phyloP scores from a whole-genome alignment of 2,329 filamentous ascomycete species.

The Colletotrichum destructivum region DNA sequence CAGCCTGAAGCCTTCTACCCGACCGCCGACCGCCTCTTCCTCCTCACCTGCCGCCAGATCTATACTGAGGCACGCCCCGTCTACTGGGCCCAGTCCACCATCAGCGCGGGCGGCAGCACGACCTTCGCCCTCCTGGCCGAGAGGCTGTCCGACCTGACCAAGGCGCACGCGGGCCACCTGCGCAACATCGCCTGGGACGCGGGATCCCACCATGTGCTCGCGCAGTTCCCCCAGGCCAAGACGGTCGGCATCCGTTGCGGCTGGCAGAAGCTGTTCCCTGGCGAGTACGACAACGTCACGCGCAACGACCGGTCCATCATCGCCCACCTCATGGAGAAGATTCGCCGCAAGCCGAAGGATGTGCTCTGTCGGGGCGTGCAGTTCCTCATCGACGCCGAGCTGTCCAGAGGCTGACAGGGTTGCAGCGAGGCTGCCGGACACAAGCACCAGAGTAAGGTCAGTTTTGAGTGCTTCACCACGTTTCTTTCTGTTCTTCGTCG shows the following conservation, averaged over 20 bases:
- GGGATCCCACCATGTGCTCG: not conserved
- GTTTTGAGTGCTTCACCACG: not conserved
- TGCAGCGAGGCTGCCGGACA: too few relatives aligned
- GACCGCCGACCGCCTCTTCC: not conserved
- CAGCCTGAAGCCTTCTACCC: not conserved
- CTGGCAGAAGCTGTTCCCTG: not conserved
- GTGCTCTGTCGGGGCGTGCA: not conserved
- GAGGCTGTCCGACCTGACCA: not conserved
- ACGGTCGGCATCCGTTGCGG: not conserved
- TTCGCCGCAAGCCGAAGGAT: not conserved
- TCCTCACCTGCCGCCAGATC: constrained; percentile 4
- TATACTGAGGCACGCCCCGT: not conserved
- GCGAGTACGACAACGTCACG: not conserved
- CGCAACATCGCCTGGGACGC: not conserved
- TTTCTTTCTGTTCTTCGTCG: not conserved
- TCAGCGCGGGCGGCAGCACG: not conserved
- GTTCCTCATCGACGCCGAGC: not conserved
- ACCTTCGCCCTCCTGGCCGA: not conserved
- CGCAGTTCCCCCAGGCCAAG: not conserved
- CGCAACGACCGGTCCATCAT: not conserved
- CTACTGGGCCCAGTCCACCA: not conserved
- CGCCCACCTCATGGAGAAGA: not conserved
- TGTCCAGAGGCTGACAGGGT: not conserved
- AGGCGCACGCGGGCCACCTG: not conserved
- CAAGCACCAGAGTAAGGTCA: not conserved